These are phyloP conservation scores for Ciborinia camelliae DNA, from an alignment of 2,329 filamentous ascomycete genomes.

Conservation along the genomic window DNA sequence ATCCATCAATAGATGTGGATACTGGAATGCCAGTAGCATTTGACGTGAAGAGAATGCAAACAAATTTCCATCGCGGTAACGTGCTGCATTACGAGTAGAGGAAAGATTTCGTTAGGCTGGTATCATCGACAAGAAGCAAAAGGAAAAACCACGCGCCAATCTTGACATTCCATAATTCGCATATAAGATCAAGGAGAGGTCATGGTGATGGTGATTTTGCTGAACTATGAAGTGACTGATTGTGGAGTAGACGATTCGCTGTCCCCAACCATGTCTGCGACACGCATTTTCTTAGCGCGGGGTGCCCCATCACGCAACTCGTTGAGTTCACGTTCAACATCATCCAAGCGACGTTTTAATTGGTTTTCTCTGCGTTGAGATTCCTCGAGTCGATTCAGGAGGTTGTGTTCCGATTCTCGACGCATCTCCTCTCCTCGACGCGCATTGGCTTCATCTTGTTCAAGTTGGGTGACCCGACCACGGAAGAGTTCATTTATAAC, in stretches of 20 bases:
- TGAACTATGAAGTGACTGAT: conserved; percentile 30
- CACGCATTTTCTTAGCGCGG: conserved; percentile 52
- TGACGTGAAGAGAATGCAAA: conserved; percentile 5
- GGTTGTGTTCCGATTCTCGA: conserved; percentile 51
- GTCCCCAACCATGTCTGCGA: conserved; percentile 47
- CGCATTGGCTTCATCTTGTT: conserved; percentile 69
- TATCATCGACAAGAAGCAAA: conserved; percentile 27
- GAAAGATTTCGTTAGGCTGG: conserved; percentile 26
- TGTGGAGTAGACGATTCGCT: conserved; percentile 37
- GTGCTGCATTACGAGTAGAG: conserved; percentile 10
- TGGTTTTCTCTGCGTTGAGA: conserved; percentile 75
- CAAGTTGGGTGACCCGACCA: conserved; percentile 70
- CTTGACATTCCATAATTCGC: conserved; percentile 16
- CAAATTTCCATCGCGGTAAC: not conserved
- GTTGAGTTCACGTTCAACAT: conserved; percentile 58
- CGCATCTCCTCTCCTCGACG: conserved; percentile 57
- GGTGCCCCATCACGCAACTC: conserved; percentile 45
- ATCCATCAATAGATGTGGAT: conserved; percentile 8
- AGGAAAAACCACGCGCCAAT: conserved; percentile 17
- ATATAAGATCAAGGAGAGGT: conserved; percentile 9
- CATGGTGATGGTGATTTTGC: conserved; percentile 9
- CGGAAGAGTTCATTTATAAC: conserved; percentile 86
- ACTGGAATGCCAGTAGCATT: conserved; percentile 3
- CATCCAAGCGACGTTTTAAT: conserved; percentile 77
- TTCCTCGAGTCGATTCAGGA: conserved; percentile 68